Percentiles rank a stretch among this genome's conserved stretches.
Evolutionary conservation across 805 yeast genomes (phyloP).

Genomic region (Candida vartiovaarae): DNA sequence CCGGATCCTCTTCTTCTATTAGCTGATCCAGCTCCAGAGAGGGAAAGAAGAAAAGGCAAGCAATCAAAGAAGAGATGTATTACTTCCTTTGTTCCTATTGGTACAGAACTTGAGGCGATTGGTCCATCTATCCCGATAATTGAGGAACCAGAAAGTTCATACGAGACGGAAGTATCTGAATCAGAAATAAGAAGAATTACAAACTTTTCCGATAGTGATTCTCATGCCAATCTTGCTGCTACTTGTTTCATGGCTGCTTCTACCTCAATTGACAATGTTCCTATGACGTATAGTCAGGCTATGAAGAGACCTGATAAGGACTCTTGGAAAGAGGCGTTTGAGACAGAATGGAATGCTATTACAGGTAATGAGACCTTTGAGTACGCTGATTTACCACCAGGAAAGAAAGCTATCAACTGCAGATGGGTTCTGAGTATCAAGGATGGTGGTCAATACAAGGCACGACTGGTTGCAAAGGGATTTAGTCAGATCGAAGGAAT

Average conservation of each 20-base stretch:
- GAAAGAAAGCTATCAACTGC: background rate
- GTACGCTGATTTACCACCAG: background rate
- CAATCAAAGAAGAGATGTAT: too few species aligned
- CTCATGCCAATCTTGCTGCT: background rate
- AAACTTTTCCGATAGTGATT: too few species aligned
- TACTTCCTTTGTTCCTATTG: too few species aligned
- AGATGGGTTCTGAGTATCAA: slow-evolving; percentile 1
- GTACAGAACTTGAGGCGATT: too few species aligned
- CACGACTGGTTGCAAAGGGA: background rate
- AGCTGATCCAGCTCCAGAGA: too few species aligned
- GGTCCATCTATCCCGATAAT: too few species aligned
- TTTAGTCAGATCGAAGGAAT: background rate
- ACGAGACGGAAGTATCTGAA: too few species aligned
- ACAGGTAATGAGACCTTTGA: background rate
- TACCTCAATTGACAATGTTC: background rate
- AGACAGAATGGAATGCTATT: background rate
- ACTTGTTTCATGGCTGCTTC: background rate
- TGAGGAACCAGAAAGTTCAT: too few species aligned
- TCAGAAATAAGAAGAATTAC: too few species aligned
- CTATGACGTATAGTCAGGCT: background rate
- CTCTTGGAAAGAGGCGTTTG: background rate
- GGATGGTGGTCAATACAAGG: background rate
- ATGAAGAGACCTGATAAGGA: background rate
- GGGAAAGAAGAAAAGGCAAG: too few species aligned
- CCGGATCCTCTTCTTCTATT: too few species aligned